phyloP scores from a whole-genome alignment of 305 asterid species.

The Fraxinus floribunda region DNA sequence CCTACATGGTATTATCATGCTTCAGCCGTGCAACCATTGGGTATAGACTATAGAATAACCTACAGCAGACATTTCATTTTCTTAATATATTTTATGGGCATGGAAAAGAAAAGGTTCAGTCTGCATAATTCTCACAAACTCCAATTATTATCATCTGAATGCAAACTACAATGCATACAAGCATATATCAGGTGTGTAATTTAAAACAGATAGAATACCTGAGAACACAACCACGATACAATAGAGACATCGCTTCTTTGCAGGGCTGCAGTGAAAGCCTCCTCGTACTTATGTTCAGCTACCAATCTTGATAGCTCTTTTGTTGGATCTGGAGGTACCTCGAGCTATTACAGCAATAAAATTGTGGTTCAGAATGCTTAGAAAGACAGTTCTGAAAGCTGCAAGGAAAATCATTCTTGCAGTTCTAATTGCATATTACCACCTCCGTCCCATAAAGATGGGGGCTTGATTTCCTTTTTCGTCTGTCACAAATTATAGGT shows the following conservation, averaged over 20 bases:
- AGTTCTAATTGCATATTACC: background rate
- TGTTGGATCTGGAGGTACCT: constrained; percentile 85
- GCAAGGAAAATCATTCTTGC: background rate
- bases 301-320: constrained; percentile 76
- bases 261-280: constrained; percentile 79
- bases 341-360: constrained; percentile 36
- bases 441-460: background rate
- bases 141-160: background rate
- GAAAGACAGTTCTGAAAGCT: constrained; percentile 10
- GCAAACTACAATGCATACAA: constrained; percentile 17
- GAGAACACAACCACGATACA: constrained; percentile 90
- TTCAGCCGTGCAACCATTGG: background rate
- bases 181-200: background rate
- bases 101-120: constrained; percentile 15
- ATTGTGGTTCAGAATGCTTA: background rate
- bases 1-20: background rate
- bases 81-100: background rate
- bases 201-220: constrained; percentile 45
- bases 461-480: background rate
- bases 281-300: constrained; percentile 76
- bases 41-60: background rate
- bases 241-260: constrained; percentile 80
- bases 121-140: background rate
- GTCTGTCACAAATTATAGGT: background rate
- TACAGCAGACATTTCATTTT: background rate